Conservation (phyloP, 495 filamentous ascomycete genomes). For the Tetracladium setigerum region DNA sequence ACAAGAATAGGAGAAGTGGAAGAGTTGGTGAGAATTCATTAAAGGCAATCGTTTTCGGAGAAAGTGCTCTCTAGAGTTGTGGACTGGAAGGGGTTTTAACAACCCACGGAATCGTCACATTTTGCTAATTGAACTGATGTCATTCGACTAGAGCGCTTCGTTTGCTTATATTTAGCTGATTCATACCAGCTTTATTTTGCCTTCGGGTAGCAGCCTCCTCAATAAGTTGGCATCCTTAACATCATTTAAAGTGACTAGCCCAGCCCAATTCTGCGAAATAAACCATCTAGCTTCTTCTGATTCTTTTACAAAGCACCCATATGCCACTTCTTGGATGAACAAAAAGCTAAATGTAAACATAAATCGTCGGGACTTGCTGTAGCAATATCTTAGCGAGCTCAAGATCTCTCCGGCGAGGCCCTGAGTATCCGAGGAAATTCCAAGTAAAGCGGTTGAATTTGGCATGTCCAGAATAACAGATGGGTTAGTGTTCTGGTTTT, state of each 20-base stretch:
- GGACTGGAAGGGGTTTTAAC: too few relatives aligned
- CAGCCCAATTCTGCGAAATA: neutral
- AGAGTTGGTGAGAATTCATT: too few relatives aligned
- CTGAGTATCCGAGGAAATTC: neutral
- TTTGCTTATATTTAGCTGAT: too few relatives aligned
- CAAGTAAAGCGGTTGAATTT: neutral
- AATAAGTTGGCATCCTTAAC: slow-evolving; percentile 46
- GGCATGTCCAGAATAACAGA: neutral
- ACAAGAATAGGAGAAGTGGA: too few relatives aligned
- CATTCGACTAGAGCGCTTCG: too few relatives aligned
- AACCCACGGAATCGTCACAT: too few relatives aligned
- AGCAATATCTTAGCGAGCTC: neutral
- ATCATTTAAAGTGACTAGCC: neutral
- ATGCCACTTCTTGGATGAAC: slow-evolving; percentile 2
- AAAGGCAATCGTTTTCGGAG: too few relatives aligned
- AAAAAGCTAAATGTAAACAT: neutral
- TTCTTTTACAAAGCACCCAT: neutral
- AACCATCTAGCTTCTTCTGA: neutral
- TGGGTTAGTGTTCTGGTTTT: neutral
- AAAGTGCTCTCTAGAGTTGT: too few relatives aligned
- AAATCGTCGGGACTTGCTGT: neutral
- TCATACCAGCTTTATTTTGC: too few relatives aligned
- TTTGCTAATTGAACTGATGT: too few relatives aligned
- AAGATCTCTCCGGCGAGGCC: neutral
- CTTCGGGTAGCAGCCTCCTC: too few relatives aligned